Conservation (phyloP, 352 stramenopile species). For the Peronosclerospora sorghi region DNA sequence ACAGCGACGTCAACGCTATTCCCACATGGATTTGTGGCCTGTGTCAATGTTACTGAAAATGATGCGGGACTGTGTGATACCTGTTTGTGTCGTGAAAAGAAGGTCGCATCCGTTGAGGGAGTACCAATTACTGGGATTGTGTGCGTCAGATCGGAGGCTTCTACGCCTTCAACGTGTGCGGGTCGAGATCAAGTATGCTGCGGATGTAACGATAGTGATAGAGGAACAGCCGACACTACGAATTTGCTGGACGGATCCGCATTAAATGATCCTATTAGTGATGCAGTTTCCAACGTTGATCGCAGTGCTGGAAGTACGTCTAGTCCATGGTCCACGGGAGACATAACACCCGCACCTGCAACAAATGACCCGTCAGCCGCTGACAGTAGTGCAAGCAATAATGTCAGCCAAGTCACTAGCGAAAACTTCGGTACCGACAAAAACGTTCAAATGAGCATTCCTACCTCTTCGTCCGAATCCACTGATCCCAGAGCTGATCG, state of each 20-base stretch:
- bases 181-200: constrained; percentile 11
- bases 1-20: constrained; percentile 12
- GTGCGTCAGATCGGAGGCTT: constrained; percentile 15
- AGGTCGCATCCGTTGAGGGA: constrained; percentile 8
- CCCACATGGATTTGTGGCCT: constrained; percentile 25
- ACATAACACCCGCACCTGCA: not conserved
- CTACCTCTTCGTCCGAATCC: no score
- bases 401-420: not conserved
- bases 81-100: constrained; percentile 34
- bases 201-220: not conserved
- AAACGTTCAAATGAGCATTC: no score
- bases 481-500: no score
- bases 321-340: not conserved
- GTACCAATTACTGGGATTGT: constrained; percentile 17
- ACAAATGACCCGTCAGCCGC: not conserved
- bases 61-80: constrained; percentile 7
- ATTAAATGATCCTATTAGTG: not conserved
- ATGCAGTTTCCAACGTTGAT: not conserved
- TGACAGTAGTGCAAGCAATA: not conserved
- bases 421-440: no score
- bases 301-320: not conserved
- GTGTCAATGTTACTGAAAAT: constrained; percentile 6
- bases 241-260: not conserved
- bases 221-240: not conserved
- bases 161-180: constrained; percentile 9